A percentile compares a stretch with the other conserved stretches of the same genome.
phyloP scores from a whole-genome alignment of 768 basidiomycete species.

The Mycena floridula region DNA sequence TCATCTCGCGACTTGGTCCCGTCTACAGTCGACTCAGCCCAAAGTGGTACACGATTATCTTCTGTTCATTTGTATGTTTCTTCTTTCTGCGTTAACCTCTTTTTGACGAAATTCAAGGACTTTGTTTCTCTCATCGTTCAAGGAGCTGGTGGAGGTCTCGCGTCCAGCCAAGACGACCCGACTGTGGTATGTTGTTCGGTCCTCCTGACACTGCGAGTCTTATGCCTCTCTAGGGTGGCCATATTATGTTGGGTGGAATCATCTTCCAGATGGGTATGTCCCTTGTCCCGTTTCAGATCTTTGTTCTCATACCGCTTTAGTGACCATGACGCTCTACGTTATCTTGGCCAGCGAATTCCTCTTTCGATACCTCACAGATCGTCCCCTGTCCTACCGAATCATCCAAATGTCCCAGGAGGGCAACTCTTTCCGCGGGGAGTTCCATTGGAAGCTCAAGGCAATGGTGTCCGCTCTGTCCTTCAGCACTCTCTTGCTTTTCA shows the following conservation, averaged over 20 bases:
- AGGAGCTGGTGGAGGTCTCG: constrained; percentile 50
- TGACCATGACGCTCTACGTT: constrained; percentile 35
- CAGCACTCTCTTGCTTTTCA: constrained; percentile 36
- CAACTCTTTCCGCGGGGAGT: background rate
- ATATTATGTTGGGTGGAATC: constrained; percentile 62
- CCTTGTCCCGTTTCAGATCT: background rate
- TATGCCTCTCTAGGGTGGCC: constrained; percentile 19
- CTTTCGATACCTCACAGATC: constrained; percentile 29
- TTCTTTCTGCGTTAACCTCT: background rate
- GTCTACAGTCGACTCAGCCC: constrained; percentile 29
- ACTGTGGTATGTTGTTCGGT: constrained; percentile 7
- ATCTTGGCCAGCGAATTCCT: constrained; percentile 39
- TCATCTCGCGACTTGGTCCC: constrained; percentile 25
- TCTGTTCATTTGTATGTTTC: constrained; percentile 5
- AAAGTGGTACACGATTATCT: constrained; percentile 6
- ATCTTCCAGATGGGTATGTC: constrained; percentile 45
- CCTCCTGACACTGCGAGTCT: constrained; percentile 17
- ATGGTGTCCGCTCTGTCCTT: constrained; percentile 25
- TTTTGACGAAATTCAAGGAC: constrained; percentile 32
- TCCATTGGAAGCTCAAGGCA: constrained; percentile 3
- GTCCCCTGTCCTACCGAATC: constrained; percentile 21
- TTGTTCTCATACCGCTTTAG: constrained; percentile 16
- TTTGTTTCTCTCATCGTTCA: constrained; percentile 57
- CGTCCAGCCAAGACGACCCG: constrained; percentile 6
- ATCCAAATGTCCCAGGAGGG: constrained; percentile 1